Conservation (phyloP, 2,329 filamentous ascomycete species). For the Neonectria ditissima region DNA sequence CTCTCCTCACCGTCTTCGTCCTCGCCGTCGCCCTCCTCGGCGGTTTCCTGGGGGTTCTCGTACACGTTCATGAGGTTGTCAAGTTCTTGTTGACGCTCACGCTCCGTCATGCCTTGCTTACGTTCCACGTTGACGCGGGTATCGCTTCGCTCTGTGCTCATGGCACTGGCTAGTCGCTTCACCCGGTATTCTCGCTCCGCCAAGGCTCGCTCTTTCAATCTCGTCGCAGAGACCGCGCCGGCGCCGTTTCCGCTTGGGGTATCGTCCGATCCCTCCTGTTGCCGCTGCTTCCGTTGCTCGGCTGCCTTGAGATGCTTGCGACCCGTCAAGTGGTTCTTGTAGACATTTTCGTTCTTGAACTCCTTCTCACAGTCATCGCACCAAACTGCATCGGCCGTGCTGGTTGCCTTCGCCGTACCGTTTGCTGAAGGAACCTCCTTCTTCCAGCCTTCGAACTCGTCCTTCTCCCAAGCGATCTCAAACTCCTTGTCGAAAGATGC, state of each 20-base stretch:
- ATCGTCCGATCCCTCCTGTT: conserved; percentile 51
- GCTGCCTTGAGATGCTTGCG: conserved; percentile 94
- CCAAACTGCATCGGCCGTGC: conserved; percentile 77
- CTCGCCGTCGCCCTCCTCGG: conserved; percentile 72
- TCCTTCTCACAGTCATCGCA: conserved; percentile 94
- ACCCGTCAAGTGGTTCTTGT: conserved; percentile 87
- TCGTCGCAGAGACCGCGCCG: conserved; percentile 55
- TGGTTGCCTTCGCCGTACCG: conserved; percentile 44
- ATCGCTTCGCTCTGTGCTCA: conserved; percentile 89
- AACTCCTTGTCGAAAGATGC: conserved; percentile 85
- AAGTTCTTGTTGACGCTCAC: conserved; percentile 92
- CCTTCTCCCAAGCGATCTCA: conserved; percentile 81
- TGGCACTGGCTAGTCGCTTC: conserved; percentile 80
- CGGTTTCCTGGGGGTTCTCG: conserved; percentile 49
- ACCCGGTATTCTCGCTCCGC: conserved; percentile 90
- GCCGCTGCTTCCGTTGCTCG: conserved; percentile 68
- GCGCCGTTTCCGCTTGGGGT: conserved; percentile 43
- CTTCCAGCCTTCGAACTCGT: conserved; percentile 84
- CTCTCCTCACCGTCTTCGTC: conserved; percentile 85
- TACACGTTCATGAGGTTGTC: conserved; percentile 78
- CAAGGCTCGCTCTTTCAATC: conserved; percentile 88
- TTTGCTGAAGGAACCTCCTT: conserved; percentile 60
- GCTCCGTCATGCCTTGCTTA: conserved; percentile 96
- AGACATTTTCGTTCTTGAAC: conserved; percentile 95
- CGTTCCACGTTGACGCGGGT: conserved; percentile 96